Conservation (phyloP, 352 stramenopile genomes). For the Pilasporangium apinafurcum region DNA sequence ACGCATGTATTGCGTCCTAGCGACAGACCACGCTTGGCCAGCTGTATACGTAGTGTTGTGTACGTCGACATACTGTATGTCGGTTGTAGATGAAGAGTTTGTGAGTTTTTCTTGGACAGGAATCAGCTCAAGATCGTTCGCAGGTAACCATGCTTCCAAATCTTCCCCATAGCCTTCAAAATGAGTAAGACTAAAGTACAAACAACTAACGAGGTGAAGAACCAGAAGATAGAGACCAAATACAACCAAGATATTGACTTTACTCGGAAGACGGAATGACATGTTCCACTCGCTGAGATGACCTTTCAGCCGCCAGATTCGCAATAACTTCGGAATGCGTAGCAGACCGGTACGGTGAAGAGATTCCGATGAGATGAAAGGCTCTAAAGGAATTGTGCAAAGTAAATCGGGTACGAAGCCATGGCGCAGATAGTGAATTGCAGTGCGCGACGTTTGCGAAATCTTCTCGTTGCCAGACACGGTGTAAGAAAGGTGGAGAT, state of each 20-base stretch:
- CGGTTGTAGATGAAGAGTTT: constrained; percentile 4
- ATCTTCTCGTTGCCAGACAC: constrained; percentile 19
- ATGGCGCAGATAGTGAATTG: constrained; percentile 15
- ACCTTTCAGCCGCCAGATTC: constrained; percentile 22
- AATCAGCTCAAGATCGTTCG: constrained; percentile 22
- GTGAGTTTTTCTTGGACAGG: no score
- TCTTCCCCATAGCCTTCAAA: constrained; percentile 19
- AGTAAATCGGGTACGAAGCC: constrained; percentile 28
- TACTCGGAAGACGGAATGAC: constrained; percentile 9
- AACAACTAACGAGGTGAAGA: constrained; percentile 31
- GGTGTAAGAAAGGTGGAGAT: constrained; percentile 28
- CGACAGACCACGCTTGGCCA: constrained; percentile 1
- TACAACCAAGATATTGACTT: constrained; percentile 2
- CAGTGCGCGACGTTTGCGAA: constrained; percentile 11
- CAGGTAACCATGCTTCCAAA: constrained; percentile 27
- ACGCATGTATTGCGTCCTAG: constrained; percentile 21
- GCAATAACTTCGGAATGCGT: not conserved
- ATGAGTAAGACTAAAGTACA: constrained; percentile 30
- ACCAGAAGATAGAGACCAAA: constrained; percentile 11
- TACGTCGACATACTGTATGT: constrained; percentile 1
- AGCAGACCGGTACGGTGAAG: not conserved
- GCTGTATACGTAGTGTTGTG: constrained; percentile 1
- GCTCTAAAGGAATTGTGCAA: constrained; percentile 30
- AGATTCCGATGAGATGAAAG: constrained; percentile 9
- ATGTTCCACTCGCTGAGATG: constrained; percentile 30